A percentile compares a stretch with the other conserved stretches of the same genome.
Evolutionary conservation across 2,329 filamentous ascomycete species (phyloP).

Genomic region (Neofusicoccum cordaticola): DNA sequence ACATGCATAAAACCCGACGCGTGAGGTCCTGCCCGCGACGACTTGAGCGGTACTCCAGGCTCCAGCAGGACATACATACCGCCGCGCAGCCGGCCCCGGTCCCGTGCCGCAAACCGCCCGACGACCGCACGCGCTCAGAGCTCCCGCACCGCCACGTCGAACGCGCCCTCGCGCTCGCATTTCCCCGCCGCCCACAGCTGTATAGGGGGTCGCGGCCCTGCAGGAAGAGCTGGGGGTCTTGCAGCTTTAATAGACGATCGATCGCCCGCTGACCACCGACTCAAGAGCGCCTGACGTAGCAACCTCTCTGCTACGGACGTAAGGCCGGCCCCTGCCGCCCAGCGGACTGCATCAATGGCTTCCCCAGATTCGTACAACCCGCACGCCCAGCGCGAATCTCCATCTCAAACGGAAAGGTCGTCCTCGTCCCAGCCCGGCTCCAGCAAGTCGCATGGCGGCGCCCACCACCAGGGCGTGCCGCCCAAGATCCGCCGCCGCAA

Average conservation of each 20-base stretch:
- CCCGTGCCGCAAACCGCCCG: not conserved
- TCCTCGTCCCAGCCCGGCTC: not conserved
- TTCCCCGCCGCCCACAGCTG: not conserved
- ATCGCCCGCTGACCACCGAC: constrained; percentile 6
- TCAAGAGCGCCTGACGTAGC: not conserved
- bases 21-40: not conserved
- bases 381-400: not conserved
- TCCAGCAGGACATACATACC: not conserved
- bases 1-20: constrained; percentile 9
- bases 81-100: not conserved
- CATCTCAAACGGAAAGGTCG: not conserved
- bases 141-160: constrained; percentile 2
- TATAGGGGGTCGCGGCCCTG: not conserved
- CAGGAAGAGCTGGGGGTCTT: not conserved
- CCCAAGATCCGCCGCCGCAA: constrained; percentile 36
- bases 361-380: constrained; percentile 13
- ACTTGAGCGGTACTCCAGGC: not conserved
- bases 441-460: constrained; percentile 5
- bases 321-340: constrained; percentile 9
- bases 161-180: not conserved
- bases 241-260: not conserved
- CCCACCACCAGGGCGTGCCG: constrained; percentile 7
- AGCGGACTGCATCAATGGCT: constrained; percentile 12
- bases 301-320: constrained; percentile 12
- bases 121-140: not conserved